Percentiles rank a stretch among this genome's conserved stretches.
phyloP scores from a whole-genome alignment of 73 alveolate species.

The Paramecium biaurelia region DNA sequence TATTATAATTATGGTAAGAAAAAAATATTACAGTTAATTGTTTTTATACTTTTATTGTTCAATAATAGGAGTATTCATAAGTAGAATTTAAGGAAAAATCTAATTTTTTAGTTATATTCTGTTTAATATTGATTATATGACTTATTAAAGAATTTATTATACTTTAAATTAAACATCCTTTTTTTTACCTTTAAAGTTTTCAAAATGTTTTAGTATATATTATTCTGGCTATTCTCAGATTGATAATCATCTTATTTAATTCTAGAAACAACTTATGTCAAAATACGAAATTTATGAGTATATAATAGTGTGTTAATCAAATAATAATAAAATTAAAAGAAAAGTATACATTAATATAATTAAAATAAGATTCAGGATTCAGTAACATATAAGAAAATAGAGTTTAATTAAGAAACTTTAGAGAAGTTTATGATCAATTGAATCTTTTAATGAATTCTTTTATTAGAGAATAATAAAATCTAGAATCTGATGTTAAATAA shows the following conservation, averaged over 20 bases:
- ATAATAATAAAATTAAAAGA: slow-evolving; percentile 9
- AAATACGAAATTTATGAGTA: background rate
- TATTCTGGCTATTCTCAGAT: background rate
- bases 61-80: background rate
- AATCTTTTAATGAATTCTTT: background rate
- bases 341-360: background rate
- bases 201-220: slow-evolving; percentile 33
- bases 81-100: background rate
- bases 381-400: background rate
- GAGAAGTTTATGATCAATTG: background rate
- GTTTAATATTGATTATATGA: background rate
- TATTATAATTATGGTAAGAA: too few relatives aligned
- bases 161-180: slow-evolving; percentile 45
- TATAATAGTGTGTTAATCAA: background rate
- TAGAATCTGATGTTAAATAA: too few relatives aligned
- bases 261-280: background rate
- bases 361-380: background rate
- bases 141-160: background rate
- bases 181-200: slow-evolving; percentile 57
- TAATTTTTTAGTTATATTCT: too few relatives aligned
- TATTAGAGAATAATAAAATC: background rate
- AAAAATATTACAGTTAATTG: too few relatives aligned
- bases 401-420: background rate
- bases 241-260: background rate
- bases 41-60: background rate